Evolutionary conservation across 345 rosid species (phyloP), one percentile per base, ranked within the genome.

Genomic region (Gynandropsis gynandra): DNA sequence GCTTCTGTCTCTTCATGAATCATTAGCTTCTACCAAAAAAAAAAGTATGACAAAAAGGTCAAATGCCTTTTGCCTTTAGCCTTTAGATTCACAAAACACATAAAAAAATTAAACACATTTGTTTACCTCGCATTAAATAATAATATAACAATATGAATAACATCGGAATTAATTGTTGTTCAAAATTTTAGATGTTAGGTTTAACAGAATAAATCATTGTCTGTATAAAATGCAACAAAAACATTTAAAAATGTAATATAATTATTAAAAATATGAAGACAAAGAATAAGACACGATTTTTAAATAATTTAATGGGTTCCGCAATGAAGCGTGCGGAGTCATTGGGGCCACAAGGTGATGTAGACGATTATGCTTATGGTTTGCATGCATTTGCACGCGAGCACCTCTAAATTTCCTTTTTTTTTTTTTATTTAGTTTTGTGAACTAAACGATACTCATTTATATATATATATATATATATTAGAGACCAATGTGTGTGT

Each of bases 41-140:
- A 45, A 65, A 58, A 65, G 64, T 60, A 54, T 66, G 66, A 42
- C 66, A 42, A 48, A 60, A 66, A 60, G 37, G 61, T 34, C 45
- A 60, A n/a, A 0, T 20, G 44, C 29, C 69, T 51, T 64, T 57
- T 42, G 13, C 24, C 42, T 56, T 42, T 50, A 24, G 20, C 47
- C 38, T 52, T 65, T 59, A 36, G 10, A 49, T 58, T 33, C 46
- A 33, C 42, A 59, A 39, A 51, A 24, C 29, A 24, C 29, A n/a
- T n/a, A n/a, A 47, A 47, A 47, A 19, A 20, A 16, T 18, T 18
- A 6, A 1, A 18, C 51, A 61, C 46, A 46, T 42, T 37, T 42
- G 50, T n/a, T n/a, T n/a, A n/a, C n/a, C n/a, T n/a, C n/a, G n/a
- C n/a, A n/a, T n/a, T n/a, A n/a, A n/a, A n/a, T n/a, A n/a, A n/a